Evolutionary conservation across 495 filamentous ascomycete species (phyloP).

Genomic region (Tuber melanosporum): DNA sequence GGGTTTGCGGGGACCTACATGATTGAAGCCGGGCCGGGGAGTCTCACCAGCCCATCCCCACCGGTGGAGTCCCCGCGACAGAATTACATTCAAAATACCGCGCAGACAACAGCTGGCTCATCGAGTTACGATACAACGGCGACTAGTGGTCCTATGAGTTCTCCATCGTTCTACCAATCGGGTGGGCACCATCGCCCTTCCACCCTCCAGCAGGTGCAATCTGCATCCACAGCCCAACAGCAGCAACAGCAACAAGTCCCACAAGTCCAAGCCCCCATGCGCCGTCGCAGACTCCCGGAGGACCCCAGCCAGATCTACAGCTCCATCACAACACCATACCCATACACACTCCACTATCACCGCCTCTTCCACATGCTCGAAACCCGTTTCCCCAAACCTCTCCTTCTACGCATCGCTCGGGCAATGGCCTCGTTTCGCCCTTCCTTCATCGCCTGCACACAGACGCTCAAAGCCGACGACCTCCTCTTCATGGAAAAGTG

Average conservation of each 20-base stretch:
- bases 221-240: conserved; percentile 47
- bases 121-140: conserved; percentile 37
- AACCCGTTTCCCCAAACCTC: conserved; percentile 62
- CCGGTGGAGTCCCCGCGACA: conserved; percentile 39
- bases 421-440: conserved; percentile 83
- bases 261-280: conserved; percentile 41
- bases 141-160: conserved; percentile 30
- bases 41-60: conserved; percentile 54
- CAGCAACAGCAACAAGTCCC: conserved; percentile 43
- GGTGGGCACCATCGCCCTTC: conserved; percentile 40
- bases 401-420: conserved; percentile 72
- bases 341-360: conserved; percentile 85
- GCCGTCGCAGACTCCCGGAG: conserved; percentile 53
- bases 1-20: conserved; percentile 58
- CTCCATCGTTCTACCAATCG: conserved; percentile 40
- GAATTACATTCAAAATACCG: conserved; percentile 36
- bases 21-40: conserved; percentile 60
- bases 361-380: conserved; percentile 74
- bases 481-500: conserved; percentile 96
- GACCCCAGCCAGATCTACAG: conserved; percentile 84
- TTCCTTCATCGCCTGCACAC: conserved; percentile 81
- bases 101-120: conserved; percentile 28
- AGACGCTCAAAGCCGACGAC: conserved; percentile 74
- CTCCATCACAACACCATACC: conserved; percentile 79
- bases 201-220: conserved; percentile 49